Evolutionary conservation across 164 flowering plant genomes (phyloP), one percentile per base, ranked within the genome.

Genomic region (Aristolochia californica): DNA sequence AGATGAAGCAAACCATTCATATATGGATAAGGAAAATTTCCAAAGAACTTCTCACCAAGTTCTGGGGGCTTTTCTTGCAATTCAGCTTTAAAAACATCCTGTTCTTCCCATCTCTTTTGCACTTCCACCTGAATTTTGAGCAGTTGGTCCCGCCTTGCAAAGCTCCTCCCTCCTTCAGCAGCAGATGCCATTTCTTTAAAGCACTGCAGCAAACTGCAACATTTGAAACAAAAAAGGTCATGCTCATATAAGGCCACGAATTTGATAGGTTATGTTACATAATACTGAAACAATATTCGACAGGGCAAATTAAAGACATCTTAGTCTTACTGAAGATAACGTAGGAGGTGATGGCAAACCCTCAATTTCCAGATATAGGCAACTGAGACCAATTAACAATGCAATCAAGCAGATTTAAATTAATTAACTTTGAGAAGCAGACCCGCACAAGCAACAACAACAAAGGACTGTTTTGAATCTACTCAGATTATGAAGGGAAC

Each of bases 1-100:
- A 91, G 72, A 66, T 91, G 98, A 61, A 91, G 65, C 45, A 55
- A 75, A 0, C 98, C 98, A 59, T 91, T 91, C 98, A 91, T 88
- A 60, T 91, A 91, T 1, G 98, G 98, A 49, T 76, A 91, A 0
- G 98, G 98, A 52, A 91, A 88, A 69, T 84, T 91, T 0, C 95
- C 96, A 69, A 76, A 91, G 72, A 91, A 91, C 72, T 86, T 91
- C 51, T 91, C 87, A 0, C 87, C 91, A 0, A 68, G 74, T 49
- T 69, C 66, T 7, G 98, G 88, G 58, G 74, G 73, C 7, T 53
- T 59, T 53, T 78, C 84, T 18, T 63, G 8, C 21, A 95, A 25
- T 34, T 84, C 93, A 43, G 95, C 78, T 48, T 53, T 65, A 55
- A 88, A 91, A 23, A 86, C 88, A 65, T 83, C 77, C 15, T 59